Percentiles rank a stretch among this genome's conserved stretches.
Conservation (phyloP, 202 grass and related monocot genomes). For the Schoenoplectus tabernaemontani region DNA sequence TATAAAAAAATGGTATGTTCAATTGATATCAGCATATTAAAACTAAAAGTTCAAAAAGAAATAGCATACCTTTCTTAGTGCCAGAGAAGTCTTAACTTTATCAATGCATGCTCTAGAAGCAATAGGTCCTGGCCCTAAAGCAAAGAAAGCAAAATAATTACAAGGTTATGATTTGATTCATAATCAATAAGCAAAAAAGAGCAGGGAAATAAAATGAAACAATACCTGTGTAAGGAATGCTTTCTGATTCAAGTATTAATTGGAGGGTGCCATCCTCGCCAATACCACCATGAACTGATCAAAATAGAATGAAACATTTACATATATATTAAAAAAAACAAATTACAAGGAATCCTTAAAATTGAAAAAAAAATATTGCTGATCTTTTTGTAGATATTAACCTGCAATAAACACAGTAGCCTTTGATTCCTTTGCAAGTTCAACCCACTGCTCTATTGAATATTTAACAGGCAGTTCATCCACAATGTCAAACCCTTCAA, state of each 20-base stretch:
- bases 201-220: neutral
- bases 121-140: constrained; percentile 67
- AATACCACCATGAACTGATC: constrained; percentile 90
- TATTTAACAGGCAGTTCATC: constrained; percentile 63
- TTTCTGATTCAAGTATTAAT: constrained; percentile 64
- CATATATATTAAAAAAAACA: constrained; percentile 19
- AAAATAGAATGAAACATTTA: constrained; percentile 19
- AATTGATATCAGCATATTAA: neutral
- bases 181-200: neutral
- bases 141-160: constrained; percentile 15
- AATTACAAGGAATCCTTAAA: neutral
- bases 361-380: neutral
- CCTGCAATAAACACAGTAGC: constrained; percentile 90
- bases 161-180: constrained; percentile 11
- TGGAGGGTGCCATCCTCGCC: constrained; percentile 97
- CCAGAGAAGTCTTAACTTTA: constrained; percentile 72
- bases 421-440: constrained; percentile 61
- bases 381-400: constrained; percentile 3
- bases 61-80: constrained; percentile 65
- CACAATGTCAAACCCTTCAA: constrained; percentile 71
- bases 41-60: neutral
- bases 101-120: constrained; percentile 91
- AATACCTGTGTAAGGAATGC: constrained; percentile 86
- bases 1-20: neutral
- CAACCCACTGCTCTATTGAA: constrained; percentile 61